phyloP scores from a whole-genome alignment of 2,329 filamentous ascomycete species.

The Colletotrichum viniferum region DNA sequence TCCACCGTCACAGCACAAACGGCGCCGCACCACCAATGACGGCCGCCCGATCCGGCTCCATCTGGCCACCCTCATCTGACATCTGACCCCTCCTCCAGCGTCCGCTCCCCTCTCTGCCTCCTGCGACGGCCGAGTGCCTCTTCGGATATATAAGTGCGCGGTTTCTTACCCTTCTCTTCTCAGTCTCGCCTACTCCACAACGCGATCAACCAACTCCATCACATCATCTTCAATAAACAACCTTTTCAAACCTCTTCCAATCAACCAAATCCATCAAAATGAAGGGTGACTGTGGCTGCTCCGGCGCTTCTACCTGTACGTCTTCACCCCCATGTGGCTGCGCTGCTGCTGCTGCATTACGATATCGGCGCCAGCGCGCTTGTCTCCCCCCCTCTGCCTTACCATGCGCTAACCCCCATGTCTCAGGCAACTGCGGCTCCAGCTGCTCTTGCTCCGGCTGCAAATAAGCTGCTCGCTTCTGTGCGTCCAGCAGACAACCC shows the following conservation, averaged over 20 bases:
- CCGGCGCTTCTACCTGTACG: slow-evolving; percentile 24
- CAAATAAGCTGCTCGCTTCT: background rate
- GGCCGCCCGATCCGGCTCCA: slow-evolving; percentile 13
- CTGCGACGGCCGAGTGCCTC: background rate
- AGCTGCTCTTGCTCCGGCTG: slow-evolving; percentile 22
- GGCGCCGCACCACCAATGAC: slow-evolving; percentile 12
- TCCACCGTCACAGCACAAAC: slow-evolving; percentile 2
- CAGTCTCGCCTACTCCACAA: background rate
- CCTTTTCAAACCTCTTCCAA: background rate
- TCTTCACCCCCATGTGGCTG: background rate
- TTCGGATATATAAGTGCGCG: slow-evolving; percentile 18
- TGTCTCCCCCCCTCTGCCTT: background rate
- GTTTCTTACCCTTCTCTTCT: background rate
- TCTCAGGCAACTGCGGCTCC: slow-evolving; percentile 24
- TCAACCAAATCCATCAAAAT: slow-evolving; percentile 23
- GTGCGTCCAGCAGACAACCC: background rate
- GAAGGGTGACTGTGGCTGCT: slow-evolving; percentile 28
- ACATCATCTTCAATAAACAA: slow-evolving; percentile 10
- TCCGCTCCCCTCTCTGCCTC: background rate
- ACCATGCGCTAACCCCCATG: background rate
- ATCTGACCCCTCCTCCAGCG: slow-evolving; percentile 13
- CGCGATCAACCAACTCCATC: slow-evolving; percentile 2
- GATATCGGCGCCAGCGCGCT: background rate
- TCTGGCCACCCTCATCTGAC: slow-evolving; percentile 22
- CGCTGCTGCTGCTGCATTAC: background rate